Conservation (phyloP, 345 rosid species). For the Pseudoturritis turrita region DNA sequence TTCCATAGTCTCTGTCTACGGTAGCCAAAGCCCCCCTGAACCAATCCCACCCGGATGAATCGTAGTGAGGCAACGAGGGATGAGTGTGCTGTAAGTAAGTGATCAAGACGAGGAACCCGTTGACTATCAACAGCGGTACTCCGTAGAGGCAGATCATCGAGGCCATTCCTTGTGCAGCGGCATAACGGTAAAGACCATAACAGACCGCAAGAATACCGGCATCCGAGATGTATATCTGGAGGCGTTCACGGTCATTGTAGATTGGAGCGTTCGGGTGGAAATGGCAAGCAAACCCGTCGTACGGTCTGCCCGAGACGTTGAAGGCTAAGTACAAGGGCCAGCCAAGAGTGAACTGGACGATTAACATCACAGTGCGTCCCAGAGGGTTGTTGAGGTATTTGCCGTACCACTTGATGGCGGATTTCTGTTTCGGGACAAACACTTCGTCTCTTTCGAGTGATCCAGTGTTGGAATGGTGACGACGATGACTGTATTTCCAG, state of each 20-base stretch:
- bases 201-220: slow-evolving; percentile 53
- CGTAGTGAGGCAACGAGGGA: slow-evolving; percentile 74
- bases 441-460: slow-evolving; percentile 87
- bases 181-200: slow-evolving; percentile 54
- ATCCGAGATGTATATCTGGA: slow-evolving; percentile 68
- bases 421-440: slow-evolving; percentile 69
- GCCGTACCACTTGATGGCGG: slow-evolving; percentile 43
- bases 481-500: slow-evolving; percentile 90
- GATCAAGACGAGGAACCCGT: slow-evolving; percentile 61
- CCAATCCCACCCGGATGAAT: slow-evolving; percentile 91
- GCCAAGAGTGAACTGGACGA: slow-evolving; percentile 56
- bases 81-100: slow-evolving; percentile 93
- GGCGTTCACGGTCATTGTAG: slow-evolving; percentile 65
- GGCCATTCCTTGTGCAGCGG: slow-evolving; percentile 49
- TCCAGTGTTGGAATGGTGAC: slow-evolving; percentile 88
- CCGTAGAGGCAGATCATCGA: slow-evolving; percentile 64
- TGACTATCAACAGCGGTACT: slow-evolving; percentile 65
- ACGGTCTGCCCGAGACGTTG: slow-evolving; percentile 76
- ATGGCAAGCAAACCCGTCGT: slow-evolving; percentile 71
- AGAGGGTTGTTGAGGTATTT: slow-evolving; percentile 73
- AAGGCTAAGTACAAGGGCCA: slow-evolving; percentile 86
- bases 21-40: slow-evolving; percentile 80
- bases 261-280: slow-evolving; percentile 76
- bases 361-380: slow-evolving; percentile 50
- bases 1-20: slow-evolving; percentile 81